Percentiles rank a stretch among this genome's conserved stretches.
phyloP scores from a whole-genome alignment of 345 rosid genomes.

The Murraya paniculata region DNA sequence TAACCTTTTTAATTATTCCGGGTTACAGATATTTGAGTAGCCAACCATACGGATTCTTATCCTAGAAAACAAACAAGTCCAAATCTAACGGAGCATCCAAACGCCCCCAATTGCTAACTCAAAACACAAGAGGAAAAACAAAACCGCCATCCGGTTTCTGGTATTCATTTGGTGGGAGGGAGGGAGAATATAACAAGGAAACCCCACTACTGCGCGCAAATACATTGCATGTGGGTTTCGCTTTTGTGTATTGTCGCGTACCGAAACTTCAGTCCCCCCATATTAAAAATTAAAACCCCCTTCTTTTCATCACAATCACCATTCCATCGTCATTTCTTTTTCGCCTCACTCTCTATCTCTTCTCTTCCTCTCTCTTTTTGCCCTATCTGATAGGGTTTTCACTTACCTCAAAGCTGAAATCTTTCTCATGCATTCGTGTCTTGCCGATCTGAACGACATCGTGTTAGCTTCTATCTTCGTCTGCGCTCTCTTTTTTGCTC shows the following conservation, averaged over 20 bases:
- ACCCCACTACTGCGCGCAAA: slow-evolving; percentile 39
- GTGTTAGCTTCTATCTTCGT: slow-evolving; percentile 22
- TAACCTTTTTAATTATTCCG: not conserved
- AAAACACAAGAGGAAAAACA: not conserved
- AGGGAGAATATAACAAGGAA: slow-evolving; percentile 48
- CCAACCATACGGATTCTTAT: not conserved
- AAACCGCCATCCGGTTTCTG: slow-evolving; percentile 15
- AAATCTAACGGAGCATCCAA: not conserved
- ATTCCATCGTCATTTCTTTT: not conserved
- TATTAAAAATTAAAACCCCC: slow-evolving; percentile 14
- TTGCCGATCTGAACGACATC: slow-evolving; percentile 10
- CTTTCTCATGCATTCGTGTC: slow-evolving; percentile 51
- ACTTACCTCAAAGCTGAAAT: slow-evolving; percentile 22
- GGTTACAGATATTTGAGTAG: not conserved
- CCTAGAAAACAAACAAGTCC: not conserved
- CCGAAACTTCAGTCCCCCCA: slow-evolving; percentile 11
- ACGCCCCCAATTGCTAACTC: not conserved
- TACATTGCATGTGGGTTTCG: slow-evolving; percentile 62
- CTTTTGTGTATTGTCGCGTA: slow-evolving; percentile 31
- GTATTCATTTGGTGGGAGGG: slow-evolving; percentile 27
- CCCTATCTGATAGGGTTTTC: slow-evolving; percentile 88
- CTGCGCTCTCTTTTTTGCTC: slow-evolving; percentile 66
- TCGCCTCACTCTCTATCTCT: not conserved
- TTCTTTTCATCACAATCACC: not conserved
- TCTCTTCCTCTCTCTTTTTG: slow-evolving; percentile 37